These are phyloP conservation scores for Choiromyces venosus DNA, from an alignment of 495 filamentous ascomycete genomes.

Conservation along the genomic window DNA sequence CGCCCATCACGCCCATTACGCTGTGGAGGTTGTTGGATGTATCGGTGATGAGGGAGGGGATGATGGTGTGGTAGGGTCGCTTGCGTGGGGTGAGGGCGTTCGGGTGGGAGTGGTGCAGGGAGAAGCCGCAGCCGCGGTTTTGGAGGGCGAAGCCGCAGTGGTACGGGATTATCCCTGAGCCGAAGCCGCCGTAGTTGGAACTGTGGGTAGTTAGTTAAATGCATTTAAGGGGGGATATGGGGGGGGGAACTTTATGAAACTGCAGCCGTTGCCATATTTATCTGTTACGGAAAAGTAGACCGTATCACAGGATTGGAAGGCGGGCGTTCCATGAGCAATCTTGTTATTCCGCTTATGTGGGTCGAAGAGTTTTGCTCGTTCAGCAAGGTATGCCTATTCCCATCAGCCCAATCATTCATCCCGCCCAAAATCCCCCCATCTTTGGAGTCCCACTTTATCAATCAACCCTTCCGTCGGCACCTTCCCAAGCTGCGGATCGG, in stretches of 20 bases:
- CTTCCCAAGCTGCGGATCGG: conserved; percentile 65
- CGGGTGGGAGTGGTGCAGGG: conserved; percentile 60
- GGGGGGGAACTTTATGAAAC: conserved; percentile 94
- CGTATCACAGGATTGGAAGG: conserved; percentile 69
- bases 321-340: conserved; percentile 58
- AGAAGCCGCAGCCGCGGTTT: conserved; percentile 86
- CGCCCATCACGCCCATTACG: conserved; percentile 95
- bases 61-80: conserved; percentile 95
- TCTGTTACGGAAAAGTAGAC: conserved; percentile 90
- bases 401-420: conserved; percentile 11
- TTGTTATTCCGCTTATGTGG: conserved; percentile 51
- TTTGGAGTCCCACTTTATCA: conserved; percentile 40
- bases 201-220: conserved; percentile 44
- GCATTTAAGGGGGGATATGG: conserved; percentile 63
- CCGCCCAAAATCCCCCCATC: not conserved
- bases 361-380: conserved; percentile 65
- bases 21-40: conserved; percentile 65
- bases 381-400: conserved; percentile 54
- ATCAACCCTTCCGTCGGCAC: conserved; percentile 63
- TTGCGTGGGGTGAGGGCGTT: conserved; percentile 78
- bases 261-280: conserved; percentile 74
- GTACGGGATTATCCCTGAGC: conserved; percentile 74
- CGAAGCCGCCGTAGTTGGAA: conserved; percentile 86
- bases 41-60: conserved; percentile 83
- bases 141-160: conserved; percentile 89